phyloP scores from a whole-genome alignment of 305 asterid genomes.

The Striga hermonthica region DNA sequence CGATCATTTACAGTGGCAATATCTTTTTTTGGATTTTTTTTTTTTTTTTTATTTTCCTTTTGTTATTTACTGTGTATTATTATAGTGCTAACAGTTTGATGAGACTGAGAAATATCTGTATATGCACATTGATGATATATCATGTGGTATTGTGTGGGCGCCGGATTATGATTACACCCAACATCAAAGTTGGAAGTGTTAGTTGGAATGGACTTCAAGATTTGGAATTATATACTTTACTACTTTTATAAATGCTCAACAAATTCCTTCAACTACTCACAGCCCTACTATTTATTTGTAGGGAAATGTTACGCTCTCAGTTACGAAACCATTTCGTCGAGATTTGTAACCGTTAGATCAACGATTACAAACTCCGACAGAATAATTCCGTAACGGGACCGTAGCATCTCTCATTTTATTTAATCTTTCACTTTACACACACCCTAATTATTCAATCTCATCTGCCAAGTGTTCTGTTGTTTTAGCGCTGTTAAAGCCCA shows the following conservation, averaged over 20 bases:
- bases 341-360: no score
- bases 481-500: no score
- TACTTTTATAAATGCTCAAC: conserved; percentile 11
- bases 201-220: conserved; percentile 24
- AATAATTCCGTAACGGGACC: no score
- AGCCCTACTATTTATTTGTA: conserved; percentile 7
- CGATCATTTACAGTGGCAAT: conserved; percentile 22
- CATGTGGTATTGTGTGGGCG: no score
- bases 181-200: conserved; percentile 16
- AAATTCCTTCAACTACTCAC: background rate
- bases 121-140: conserved; percentile 33
- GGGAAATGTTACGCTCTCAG: no score
- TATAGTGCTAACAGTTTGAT: conserved; percentile 32
- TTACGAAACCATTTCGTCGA: no score
- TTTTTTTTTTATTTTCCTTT: conserved; percentile 15
- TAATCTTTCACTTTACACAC: no score
- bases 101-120: conserved; percentile 31
- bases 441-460: no score
- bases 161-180: background rate
- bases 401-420: no score
- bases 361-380: no score
- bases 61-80: conserved; percentile 23
- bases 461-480: no score
- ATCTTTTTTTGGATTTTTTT: conserved; percentile 19
- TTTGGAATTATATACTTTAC: conserved; percentile 21